These are phyloP conservation scores for Uronychia binucleata DNA, from an alignment of 73 alveolate species.

Conservation along the genomic window DNA sequence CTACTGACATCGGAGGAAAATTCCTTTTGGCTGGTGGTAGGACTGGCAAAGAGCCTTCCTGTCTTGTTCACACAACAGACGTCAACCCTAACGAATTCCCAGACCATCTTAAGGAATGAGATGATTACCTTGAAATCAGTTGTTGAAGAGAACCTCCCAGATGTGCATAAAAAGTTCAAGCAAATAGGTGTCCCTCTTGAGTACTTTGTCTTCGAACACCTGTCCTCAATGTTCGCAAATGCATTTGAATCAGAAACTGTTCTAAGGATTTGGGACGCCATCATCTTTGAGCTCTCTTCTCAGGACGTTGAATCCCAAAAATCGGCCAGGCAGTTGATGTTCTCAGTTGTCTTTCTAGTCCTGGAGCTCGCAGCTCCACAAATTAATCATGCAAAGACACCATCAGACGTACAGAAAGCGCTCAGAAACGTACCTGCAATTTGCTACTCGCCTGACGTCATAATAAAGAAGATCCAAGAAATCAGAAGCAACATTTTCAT, in stretches of 20 bases:
- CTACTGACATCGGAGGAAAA: constrained; percentile 32
- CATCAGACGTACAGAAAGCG: not conserved
- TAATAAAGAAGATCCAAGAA: not conserved
- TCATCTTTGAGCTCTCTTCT: constrained; percentile 26
- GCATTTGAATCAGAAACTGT: constrained; percentile 21
- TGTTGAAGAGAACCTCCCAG: constrained; percentile 35
- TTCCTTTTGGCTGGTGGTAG: constrained; percentile 30
- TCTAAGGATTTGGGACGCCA: constrained; percentile 38
- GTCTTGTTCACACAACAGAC: constrained; percentile 24
- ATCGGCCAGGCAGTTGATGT: constrained; percentile 19
- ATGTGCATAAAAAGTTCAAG: constrained; percentile 15
- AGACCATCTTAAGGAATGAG: constrained; percentile 31
- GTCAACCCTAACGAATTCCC: constrained; percentile 14
- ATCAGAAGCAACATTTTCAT: not conserved
- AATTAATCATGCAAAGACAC: not conserved
- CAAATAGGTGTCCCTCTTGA: constrained; percentile 37
- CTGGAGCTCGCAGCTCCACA: not conserved
- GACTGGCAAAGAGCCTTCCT: constrained; percentile 14
- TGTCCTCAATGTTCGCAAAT: constrained; percentile 23
- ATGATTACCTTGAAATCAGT: constrained; percentile 36
- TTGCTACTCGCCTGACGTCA: not conserved
- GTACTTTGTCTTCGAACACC: constrained; percentile 7
- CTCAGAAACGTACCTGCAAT: not conserved
- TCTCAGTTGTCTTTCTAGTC: not conserved
- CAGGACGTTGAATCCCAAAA: constrained; percentile 12